These are phyloP conservation scores for Phaeoacremonium minimum DNA, from an alignment of 2,329 filamentous ascomycete genomes.

Conservation along the genomic window DNA sequence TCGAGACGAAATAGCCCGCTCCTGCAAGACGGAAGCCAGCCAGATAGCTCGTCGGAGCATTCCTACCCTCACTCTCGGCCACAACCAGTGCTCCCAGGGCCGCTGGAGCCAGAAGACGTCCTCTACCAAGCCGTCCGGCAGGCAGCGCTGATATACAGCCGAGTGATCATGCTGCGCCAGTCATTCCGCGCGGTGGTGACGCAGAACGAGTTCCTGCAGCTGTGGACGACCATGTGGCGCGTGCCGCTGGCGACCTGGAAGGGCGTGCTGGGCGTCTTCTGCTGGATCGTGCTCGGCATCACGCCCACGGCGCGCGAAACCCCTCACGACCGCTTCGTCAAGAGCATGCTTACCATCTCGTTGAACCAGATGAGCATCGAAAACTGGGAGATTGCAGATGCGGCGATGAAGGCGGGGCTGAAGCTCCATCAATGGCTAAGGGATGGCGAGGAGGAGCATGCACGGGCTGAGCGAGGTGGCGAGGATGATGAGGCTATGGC, in stretches of 20 bases:
- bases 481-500: background rate
- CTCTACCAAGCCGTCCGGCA: conserved; percentile 43
- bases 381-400: conserved; percentile 40
- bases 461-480: conserved; percentile 2
- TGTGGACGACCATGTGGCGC: conserved; percentile 44
- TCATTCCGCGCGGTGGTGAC: conserved; percentile 36
- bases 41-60: background rate
- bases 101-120: conserved; percentile 26
- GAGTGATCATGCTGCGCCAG: conserved; percentile 34
- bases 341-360: conserved; percentile 36
- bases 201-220: conserved; percentile 29
- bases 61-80: background rate
- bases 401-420: conserved; percentile 29
- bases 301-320: conserved; percentile 31
- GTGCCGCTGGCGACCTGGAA: conserved; percentile 42
- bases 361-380: conserved; percentile 41
- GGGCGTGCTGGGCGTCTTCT: conserved; percentile 40
- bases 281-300: conserved; percentile 41
- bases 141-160: conserved; percentile 42
- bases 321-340: conserved; percentile 38
- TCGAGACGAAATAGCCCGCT: background rate
- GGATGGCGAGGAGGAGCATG: conserved; percentile 7
- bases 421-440: conserved; percentile 38
- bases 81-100: conserved; percentile 8
- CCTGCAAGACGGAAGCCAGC: background rate